phyloP scores from a whole-genome alignment of 768 basidiomycete genomes.

The Kwoniella europaea region DNA sequence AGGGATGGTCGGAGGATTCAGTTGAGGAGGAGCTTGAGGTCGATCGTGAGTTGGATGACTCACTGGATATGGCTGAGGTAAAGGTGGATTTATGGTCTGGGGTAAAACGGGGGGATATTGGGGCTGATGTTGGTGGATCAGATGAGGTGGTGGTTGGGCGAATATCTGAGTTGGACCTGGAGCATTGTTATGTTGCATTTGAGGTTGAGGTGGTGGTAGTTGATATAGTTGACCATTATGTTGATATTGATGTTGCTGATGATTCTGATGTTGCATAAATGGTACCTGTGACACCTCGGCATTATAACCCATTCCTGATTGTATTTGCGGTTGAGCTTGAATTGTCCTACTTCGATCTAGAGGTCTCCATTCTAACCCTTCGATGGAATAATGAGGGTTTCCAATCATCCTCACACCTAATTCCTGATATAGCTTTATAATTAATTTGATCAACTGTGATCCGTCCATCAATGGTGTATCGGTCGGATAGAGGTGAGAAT shows the following conservation, averaged over 20 bases:
- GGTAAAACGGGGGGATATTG: not conserved
- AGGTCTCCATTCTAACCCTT: not conserved
- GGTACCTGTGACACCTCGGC: not conserved
- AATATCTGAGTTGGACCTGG: too few species aligned
- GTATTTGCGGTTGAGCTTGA: not conserved
- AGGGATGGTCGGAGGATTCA: too few species aligned
- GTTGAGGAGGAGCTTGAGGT: too few species aligned
- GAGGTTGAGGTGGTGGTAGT: too few species aligned
- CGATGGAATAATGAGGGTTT: not conserved
- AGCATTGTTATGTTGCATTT: too few species aligned
- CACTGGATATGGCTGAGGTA: too few species aligned
- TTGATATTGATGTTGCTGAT: not conserved
- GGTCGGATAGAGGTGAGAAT: not conserved
- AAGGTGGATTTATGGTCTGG: not conserved
- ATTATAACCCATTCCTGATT: not conserved
- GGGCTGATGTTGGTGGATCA: not conserved
- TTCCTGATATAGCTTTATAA: not conserved
- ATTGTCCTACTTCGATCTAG: too few species aligned
- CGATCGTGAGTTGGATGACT: not conserved
- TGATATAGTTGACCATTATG: not conserved
- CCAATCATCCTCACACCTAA: constrained; percentile 2
- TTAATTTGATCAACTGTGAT: constrained; percentile 1
- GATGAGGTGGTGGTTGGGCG: not conserved
- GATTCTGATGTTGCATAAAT: not conserved
- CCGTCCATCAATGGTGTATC: constrained; percentile 2